Evolutionary conservation across 305 asterid species (phyloP), one percentile per base, ranked within the genome.

Genomic region (Rubia occidens): DNA sequence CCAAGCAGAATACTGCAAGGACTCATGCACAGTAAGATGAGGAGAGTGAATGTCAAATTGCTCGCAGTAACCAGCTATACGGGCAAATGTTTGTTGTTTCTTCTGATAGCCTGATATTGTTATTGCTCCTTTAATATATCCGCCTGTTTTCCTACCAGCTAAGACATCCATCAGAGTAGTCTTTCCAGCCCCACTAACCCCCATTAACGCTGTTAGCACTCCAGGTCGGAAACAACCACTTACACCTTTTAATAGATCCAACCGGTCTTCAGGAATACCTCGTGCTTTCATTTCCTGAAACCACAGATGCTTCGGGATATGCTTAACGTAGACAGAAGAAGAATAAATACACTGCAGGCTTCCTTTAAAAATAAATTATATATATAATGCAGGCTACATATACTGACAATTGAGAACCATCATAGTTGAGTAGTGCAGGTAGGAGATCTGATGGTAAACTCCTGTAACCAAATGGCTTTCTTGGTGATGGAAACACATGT

Each of bases 21-120:
- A 90, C 74, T 93, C 98, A 6, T 76, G 76, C 5, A 90, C 95
- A 2, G 98, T 90, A 37, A 94, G 95, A 73, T 90, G 95, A 72
- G 98, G 98, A 44, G 96, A 88, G 76, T 93, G 98, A 76, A 93
- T 84, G 75, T 93, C 96, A 1, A 87, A 88, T 78, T 93, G 98
- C 81, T 93, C 97, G 68, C 98, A 93, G 80, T 93, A 93, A 70
- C 98, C 98, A 20, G 97, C 82, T 72, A 93, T 87, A 0, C 98
- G 89, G 7, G 98, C 95, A 81, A 90, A 93, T 0, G 98, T 88
- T 76, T 87, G 95, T 81, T 93, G 97, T 68, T 85, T 82, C 83
- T 90, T 93, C 7, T 86, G 94, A 66, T 87, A 87, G 20, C 98
- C 98, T 29, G 97, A 93, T 72, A 93, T 82, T 24, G 76, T 82